These are phyloP conservation scores for Pyrenopolyporus hunteri DNA, from an alignment of 495 filamentous ascomycete species.

Conservation along the genomic window DNA sequence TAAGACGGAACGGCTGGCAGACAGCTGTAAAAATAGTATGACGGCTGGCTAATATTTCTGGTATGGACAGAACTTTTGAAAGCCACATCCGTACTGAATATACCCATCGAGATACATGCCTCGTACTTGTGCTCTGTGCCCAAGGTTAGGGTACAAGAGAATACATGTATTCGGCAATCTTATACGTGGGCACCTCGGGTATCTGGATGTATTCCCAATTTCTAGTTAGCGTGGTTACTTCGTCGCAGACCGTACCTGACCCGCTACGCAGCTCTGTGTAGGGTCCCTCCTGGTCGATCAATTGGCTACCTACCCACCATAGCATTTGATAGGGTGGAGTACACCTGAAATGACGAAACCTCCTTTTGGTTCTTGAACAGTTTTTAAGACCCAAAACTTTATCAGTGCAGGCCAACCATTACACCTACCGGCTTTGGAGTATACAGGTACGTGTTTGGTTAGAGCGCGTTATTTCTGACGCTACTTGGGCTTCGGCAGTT, in stretches of 20 bases:
- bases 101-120: no score
- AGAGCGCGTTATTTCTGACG: background rate
- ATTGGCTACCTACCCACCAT: no score
- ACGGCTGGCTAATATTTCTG: no score
- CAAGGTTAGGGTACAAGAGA: no score
- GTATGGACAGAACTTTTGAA: no score
- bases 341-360: conserved; percentile 36
- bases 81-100: no score
- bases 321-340: conserved; percentile 21
- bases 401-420: conserved; percentile 8
- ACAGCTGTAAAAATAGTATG: no score
- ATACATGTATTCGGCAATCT: no score
- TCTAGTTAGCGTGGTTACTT: conserved; percentile 5
- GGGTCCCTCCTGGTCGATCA: conserved; percentile 3
- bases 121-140: no score
- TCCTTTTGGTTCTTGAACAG: conserved; percentile 18
- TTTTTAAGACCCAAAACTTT: conserved; percentile 11
- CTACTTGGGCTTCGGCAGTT: no score
- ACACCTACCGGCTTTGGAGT: conserved; percentile 26
- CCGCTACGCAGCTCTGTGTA: background rate
- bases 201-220: conserved; percentile 8
- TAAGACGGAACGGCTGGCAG: no score
- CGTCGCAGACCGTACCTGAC: conserved; percentile 4
- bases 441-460: conserved; percentile 8
- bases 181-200: background rate